Evolutionary conservation across 805 yeast species (phyloP), one percentile per base, ranked within the genome.

Genomic region (Cyberlindnera mrakii): DNA sequence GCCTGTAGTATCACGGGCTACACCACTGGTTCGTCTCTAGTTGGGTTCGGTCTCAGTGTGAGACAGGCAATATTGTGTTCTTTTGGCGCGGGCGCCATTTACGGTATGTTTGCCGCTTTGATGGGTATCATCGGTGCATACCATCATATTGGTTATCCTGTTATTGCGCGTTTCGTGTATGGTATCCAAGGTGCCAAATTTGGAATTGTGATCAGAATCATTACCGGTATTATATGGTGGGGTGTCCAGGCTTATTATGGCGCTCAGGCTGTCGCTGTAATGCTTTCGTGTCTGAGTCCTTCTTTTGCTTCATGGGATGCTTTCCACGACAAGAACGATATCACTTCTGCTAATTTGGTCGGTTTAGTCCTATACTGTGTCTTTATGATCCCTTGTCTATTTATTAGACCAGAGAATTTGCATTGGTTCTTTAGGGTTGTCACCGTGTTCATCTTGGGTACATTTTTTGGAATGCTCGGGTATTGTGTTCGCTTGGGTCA

Each of bases 311-410:
- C 49, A 32, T 51, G 61, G 60, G 49, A 54, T 33, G 44, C 55
- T 6, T 55, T 56, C 35, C 50, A 68, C 10, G 60, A 54, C 14
- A 47, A 54, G 20, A 63, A 63, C n/a, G 58, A 54, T 8, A 60
- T 71, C 57, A 58, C 71, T 2, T 62, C 65, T 6, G 62, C 63
- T 45, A 67, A 69, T 23, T 57, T 69, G 29, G 55, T 69, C 35
- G 69, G 71, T 0, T 67, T 71, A 42, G 46, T 71, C 2, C 35
- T 68, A 13, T 72, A 66, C 52, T 67, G 66, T 44, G n/a, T 65
- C 1, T 45, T 69, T 10, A 50, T 55, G 43, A 37, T 54, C 30
- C 62, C 64, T 4, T 48, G 53, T 20, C 50, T 51, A 4, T 46
- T 53, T 20, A 57, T 66, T 27, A 63, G 53, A 27, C 67, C 69